Evolutionary conservation across 768 basidiomycete species (phyloP).

Genomic region (Amanita molliuscula): DNA sequence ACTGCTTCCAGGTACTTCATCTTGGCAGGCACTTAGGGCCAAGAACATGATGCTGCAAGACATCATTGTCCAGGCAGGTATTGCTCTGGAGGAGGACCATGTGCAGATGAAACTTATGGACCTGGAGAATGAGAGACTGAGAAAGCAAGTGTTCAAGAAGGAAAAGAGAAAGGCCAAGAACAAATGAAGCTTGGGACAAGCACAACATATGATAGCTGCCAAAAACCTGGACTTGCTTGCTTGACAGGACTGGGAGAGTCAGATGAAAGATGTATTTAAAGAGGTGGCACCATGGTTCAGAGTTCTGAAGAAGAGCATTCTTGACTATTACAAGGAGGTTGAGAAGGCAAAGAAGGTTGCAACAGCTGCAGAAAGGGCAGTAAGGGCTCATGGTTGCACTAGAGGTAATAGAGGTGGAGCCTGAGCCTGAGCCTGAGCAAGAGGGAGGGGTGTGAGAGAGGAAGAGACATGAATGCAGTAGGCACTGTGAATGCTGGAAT

Average conservation of each 20-base stretch:
- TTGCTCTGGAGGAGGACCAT: constrained; percentile 10
- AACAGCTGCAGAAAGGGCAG: background rate
- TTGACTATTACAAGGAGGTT: too few species aligned
- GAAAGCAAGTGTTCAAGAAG: constrained; percentile 11
- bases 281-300: too few species aligned
- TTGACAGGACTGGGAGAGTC: too few species aligned
- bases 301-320: too few species aligned
- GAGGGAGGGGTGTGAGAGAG: constrained; percentile 2
- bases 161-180: background rate
- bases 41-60: background rate
- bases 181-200: background rate
- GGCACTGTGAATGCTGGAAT: background rate
- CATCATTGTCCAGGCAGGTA: background rate
- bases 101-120: constrained; percentile 18
- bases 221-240: background rate
- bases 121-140: constrained; percentile 16
- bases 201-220: background rate
- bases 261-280: too few species aligned
- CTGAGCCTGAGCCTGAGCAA: too few species aligned
- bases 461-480: background rate
- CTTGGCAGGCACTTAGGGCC: background rate
- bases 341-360: background rate
- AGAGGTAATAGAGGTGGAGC: background rate
- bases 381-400: background rate
- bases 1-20: too few species aligned